Percentiles rank a stretch among this genome's conserved stretches.
These are phyloP conservation scores for Karstenula rhodostoma DNA, from an alignment of 2,329 filamentous ascomycete species.

Conservation along the genomic window DNA sequence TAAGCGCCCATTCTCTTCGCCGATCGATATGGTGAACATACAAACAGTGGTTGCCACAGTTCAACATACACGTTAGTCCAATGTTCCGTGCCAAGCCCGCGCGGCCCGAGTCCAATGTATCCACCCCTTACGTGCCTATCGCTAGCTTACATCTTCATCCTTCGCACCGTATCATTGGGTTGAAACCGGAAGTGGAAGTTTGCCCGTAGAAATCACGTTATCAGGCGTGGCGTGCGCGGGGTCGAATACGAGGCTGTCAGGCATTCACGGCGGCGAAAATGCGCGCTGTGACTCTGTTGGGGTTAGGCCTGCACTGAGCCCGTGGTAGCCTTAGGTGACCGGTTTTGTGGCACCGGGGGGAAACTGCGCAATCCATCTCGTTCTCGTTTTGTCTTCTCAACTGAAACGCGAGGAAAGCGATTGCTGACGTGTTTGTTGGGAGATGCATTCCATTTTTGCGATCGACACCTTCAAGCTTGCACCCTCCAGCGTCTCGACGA, in stretches of 20 bases:
- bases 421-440: no score
- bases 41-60: not conserved
- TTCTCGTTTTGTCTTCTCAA: no score
- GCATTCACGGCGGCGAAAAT: constrained; percentile 7
- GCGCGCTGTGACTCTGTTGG: not conserved
- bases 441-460: no score
- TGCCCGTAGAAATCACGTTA: not conserved
- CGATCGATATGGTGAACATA: not conserved
- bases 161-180: not conserved
- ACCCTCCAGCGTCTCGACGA: no score
- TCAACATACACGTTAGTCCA: not conserved
- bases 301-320: not conserved
- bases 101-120: not conserved
- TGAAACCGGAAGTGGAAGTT: not conserved
- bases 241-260: constrained; percentile 19
- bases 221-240: not conserved
- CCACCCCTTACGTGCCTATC: not conserved
- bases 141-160: not conserved
- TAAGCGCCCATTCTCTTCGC: not conserved
- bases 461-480: no score
- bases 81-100: constrained; percentile 14
- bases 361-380: not conserved
- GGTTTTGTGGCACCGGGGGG: not conserved
- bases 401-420: no score
- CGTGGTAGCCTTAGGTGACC: constrained; percentile 2